phyloP scores from a whole-genome alignment of 768 basidiomycete genomes.

The Xerocomus spinulosus region DNA sequence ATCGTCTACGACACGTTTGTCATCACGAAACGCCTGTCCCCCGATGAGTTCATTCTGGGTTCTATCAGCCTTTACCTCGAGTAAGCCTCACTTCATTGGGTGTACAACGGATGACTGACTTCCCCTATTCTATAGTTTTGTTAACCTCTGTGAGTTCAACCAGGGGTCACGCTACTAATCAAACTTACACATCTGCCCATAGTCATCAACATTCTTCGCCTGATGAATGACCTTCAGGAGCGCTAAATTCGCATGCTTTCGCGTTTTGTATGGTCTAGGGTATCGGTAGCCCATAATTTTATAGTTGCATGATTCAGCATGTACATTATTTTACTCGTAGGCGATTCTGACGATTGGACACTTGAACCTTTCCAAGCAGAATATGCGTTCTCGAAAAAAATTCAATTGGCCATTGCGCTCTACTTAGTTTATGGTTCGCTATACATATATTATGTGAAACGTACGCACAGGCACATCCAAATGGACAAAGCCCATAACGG shows the following conservation, averaged over 20 bases:
- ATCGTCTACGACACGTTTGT: conserved; percentile 87
- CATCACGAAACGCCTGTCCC: conserved; percentile 83
- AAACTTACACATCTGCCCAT: conserved; percentile 1
- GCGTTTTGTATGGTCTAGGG: background rate
- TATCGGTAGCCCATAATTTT: conserved; percentile 5
- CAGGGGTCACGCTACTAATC: background rate
- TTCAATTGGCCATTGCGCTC: too few relatives aligned
- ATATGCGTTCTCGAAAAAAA: too few relatives aligned
- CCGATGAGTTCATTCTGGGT: conserved; percentile 92
- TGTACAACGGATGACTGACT: conserved; percentile 12
- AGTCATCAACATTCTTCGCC: conserved; percentile 84
- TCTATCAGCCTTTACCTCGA: conserved; percentile 93
- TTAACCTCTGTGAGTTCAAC: conserved; percentile 72
- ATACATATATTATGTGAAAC: too few relatives aligned
- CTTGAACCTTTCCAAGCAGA: background rate
- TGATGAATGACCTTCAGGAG: conserved; percentile 57
- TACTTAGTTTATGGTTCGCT: too few relatives aligned
- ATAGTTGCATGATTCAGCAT: conserved; percentile 9
- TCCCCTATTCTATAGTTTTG: conserved; percentile 48
- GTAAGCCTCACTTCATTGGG: conserved; percentile 39
- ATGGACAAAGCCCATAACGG: too few relatives aligned
- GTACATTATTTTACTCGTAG: conserved; percentile 20
- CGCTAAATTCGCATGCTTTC: conserved; percentile 21
- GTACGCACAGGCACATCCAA: too few relatives aligned
- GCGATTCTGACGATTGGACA: conserved; percentile 6